These are phyloP conservation scores for Olyra latifolia DNA, from an alignment of 176 grass and related monocot genomes.

Conservation along the genomic window DNA sequence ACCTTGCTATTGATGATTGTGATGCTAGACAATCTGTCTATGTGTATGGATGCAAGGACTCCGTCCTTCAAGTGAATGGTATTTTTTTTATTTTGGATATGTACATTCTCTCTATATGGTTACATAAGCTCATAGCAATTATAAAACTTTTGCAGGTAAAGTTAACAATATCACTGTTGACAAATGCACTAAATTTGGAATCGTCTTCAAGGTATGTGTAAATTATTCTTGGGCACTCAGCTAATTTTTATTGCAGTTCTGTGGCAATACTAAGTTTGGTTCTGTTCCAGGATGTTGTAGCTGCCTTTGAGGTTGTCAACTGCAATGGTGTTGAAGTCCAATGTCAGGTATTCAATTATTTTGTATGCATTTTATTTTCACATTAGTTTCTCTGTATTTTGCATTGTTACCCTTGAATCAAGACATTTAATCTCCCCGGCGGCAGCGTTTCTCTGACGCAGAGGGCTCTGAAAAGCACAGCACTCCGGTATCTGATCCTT, in stretches of 20 bases:
- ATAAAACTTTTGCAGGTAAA: conserved; percentile 66
- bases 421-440: neutral
- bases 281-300: conserved; percentile 90
- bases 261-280: conserved; percentile 27
- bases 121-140: conserved; percentile 22
- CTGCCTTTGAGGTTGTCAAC: conserved; percentile 95
- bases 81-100: conserved; percentile 33
- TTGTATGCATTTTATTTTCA: neutral
- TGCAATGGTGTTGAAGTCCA: conserved; percentile 94
- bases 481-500: too few relatives aligned
- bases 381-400: neutral
- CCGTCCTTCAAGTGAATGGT: conserved; percentile 97
- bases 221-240: neutral
- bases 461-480: too few relatives aligned
- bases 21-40: conserved; percentile 95
- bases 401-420: neutral
- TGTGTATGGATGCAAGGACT: conserved; percentile 94
- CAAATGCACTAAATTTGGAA: conserved; percentile 92
- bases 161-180: conserved; percentile 99
- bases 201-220: conserved; percentile 79
- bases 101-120: conserved; percentile 1
- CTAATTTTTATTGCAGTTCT: conserved; percentile 9
- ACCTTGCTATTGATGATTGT: conserved; percentile 87
- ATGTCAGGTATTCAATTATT: conserved; percentile 75
- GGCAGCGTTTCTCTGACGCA: too few relatives aligned